Percentiles rank a stretch among this genome's conserved stretches.
Evolutionary conservation across 108 stramenopile species (phyloP).

Genomic region (Cylindrotheca fusiformis): DNA sequence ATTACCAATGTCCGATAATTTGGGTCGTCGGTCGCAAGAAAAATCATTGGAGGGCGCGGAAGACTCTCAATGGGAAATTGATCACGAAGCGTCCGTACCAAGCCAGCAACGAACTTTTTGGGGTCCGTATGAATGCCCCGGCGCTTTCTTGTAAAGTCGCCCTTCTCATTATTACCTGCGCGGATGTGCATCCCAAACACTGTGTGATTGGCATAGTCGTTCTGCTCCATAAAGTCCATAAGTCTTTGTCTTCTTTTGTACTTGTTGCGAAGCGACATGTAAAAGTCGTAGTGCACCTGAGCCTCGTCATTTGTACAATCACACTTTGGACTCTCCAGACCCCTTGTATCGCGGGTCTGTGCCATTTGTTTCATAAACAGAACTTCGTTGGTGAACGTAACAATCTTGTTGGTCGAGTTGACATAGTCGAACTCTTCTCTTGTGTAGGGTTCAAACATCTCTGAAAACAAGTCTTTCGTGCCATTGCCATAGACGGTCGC

Average conservation of each 20-base stretch:
- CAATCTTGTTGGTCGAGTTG: neutral
- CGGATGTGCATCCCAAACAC: conserved; percentile 63
- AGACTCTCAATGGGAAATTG: neutral
- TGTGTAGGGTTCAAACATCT: neutral
- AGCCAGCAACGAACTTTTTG: conserved; percentile 6
- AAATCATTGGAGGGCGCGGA: conserved; percentile 37
- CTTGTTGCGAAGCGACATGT: conserved; percentile 16
- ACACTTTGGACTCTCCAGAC: neutral
- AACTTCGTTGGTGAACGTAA: conserved; percentile 11
- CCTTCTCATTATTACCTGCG: conserved; percentile 57
- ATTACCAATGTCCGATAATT: conserved; percentile 24
- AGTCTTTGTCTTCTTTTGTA: conserved; percentile 23
- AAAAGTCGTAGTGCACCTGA: conserved; percentile 14
- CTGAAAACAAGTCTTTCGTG: neutral
- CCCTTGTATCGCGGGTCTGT: neutral
- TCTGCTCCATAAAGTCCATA: conserved; percentile 14
- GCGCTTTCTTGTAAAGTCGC: conserved; percentile 29
- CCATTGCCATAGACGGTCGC: neutral
- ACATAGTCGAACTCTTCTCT: neutral
- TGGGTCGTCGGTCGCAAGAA: conserved; percentile 52
- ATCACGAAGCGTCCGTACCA: neutral
- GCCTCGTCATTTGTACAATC: neutral
- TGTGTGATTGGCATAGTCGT: conserved; percentile 25
- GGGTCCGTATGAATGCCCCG: conserved; percentile 20
- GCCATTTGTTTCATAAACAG: neutral